Conservation (phyloP, 768 basidiomycete genomes). For the Phallus indusiatus region DNA sequence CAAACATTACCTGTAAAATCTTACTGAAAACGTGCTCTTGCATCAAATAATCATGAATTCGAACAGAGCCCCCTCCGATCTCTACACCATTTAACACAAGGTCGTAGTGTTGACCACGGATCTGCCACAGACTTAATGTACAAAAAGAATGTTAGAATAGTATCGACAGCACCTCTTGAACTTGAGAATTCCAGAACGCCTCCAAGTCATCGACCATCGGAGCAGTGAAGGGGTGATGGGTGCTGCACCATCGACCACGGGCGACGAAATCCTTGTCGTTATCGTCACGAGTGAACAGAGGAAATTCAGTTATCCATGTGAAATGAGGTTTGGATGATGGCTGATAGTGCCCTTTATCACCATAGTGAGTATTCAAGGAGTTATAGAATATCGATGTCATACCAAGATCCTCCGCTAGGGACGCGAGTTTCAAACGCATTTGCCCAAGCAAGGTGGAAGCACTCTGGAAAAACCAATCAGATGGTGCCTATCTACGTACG, state of each 20-base stretch:
- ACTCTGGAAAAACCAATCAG: conserved; percentile 41
- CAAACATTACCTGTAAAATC: conserved; percentile 60
- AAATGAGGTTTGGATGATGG: conserved; percentile 63
- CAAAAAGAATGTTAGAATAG: not conserved
- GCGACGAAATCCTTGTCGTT: conserved; percentile 81
- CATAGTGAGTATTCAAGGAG: conserved; percentile 10
- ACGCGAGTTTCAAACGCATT: conserved; percentile 54
- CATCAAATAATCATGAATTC: conserved; percentile 81
- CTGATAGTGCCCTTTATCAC: conserved; percentile 40
- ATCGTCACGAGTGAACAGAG: conserved; percentile 81
- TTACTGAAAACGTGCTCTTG: conserved; percentile 75
- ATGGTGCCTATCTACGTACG: conserved; percentile 9
- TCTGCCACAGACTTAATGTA: conserved; percentile 31
- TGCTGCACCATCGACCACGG: conserved; percentile 81
- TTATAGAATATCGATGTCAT: conserved; percentile 13
- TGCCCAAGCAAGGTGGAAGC: conserved; percentile 78
- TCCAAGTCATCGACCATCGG: conserved; percentile 87
- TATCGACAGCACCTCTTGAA: conserved; percentile 34
- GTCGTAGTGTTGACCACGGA: conserved; percentile 94
- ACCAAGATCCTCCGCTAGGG: conserved; percentile 60
- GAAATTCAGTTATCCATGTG: conserved; percentile 94
- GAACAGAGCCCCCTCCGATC: conserved; percentile 89
- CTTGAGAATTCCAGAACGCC: conserved; percentile 59
- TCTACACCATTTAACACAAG: conserved; percentile 90
- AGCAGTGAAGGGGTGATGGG: conserved; percentile 95